phyloP scores from a whole-genome alignment of 345 rosid species.

The Hibiscus tridactylites region DNA sequence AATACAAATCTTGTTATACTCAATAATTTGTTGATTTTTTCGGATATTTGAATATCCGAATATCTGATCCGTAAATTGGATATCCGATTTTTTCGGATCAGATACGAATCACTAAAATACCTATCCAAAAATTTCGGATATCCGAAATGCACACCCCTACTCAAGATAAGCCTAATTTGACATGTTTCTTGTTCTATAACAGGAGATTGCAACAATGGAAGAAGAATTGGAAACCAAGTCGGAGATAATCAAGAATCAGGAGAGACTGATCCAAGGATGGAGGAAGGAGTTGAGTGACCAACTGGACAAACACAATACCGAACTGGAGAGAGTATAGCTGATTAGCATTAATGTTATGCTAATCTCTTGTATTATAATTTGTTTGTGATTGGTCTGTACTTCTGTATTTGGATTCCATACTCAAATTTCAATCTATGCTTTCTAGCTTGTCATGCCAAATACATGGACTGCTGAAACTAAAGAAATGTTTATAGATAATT shows the following conservation, averaged over 20 bases:
- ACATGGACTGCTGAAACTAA: neutral
- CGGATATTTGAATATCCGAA: no score
- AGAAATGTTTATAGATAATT: neutral
- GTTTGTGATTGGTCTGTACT: neutral
- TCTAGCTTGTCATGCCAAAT: neutral
- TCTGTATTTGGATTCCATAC: neutral
- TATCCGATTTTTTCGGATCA: no score
- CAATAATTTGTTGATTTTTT: no score
- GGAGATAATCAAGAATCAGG: slow-evolving; percentile 63
- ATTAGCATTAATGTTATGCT: neutral
- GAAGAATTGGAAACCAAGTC: slow-evolving; percentile 63
- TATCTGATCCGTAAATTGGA: no score
- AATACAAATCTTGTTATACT: no score
- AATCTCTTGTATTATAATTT: neutral
- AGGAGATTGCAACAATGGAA: slow-evolving; percentile 76
- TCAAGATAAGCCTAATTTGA: neutral
- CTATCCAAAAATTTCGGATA: no score
- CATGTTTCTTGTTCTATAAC: slow-evolving; percentile 7
- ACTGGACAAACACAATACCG: slow-evolving; percentile 48
- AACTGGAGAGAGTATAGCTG: slow-evolving; percentile 52
- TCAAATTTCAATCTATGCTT: neutral
- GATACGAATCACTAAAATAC: no score
- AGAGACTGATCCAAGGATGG: slow-evolving; percentile 57
- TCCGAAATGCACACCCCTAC: no score
- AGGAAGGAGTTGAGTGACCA: slow-evolving; percentile 60